Conservation (phyloP, 306 rosid species). For the Glycyrrhiza uralensis region DNA sequence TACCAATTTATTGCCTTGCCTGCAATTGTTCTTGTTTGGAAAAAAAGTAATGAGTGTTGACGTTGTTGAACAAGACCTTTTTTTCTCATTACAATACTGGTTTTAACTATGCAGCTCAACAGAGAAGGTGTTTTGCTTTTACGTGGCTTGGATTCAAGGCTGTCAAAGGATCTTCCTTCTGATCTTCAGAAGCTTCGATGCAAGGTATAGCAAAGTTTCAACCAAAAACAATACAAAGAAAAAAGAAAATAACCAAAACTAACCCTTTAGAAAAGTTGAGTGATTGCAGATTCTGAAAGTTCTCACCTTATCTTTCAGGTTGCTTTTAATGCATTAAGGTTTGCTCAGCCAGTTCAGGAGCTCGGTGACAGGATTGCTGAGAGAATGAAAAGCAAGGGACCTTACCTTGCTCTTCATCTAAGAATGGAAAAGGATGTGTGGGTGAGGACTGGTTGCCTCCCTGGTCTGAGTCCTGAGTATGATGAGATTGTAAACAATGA, state of each 20-base stretch:
- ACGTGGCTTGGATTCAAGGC: constrained; percentile 89
- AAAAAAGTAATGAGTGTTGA: background rate
- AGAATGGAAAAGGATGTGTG: constrained; percentile 98
- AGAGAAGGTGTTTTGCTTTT: constrained; percentile 91
- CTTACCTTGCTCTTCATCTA: constrained; percentile 88
- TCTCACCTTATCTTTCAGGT: constrained; percentile 51
- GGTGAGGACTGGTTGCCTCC: constrained; percentile 99
- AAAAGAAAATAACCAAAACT: background rate
- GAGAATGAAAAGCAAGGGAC: constrained; percentile 89
- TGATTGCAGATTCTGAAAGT: constrained; percentile 19
- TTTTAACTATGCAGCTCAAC: constrained; percentile 59
- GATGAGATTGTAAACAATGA: constrained; percentile 75
- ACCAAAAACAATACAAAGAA: background rate
- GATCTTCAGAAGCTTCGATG: constrained; percentile 97
- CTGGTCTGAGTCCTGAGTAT: constrained; percentile 64
- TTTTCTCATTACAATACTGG: background rate
- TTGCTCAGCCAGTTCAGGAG: constrained; percentile 73
- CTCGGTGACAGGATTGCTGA: constrained; percentile 72
- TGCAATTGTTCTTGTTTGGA: background rate
- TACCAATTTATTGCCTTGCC: constrained; percentile 10
- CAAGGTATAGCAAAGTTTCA: constrained; percentile 53
- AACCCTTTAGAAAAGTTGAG: background rate
- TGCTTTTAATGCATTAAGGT: constrained; percentile 91
- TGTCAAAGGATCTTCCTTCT: constrained; percentile 90
- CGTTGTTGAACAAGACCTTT: background rate